Percentiles rank a stretch among this genome's conserved stretches.
Conservation (phyloP, 1,284 basidiomycete genomes). For the Papiliotrema laurentii region DNA sequence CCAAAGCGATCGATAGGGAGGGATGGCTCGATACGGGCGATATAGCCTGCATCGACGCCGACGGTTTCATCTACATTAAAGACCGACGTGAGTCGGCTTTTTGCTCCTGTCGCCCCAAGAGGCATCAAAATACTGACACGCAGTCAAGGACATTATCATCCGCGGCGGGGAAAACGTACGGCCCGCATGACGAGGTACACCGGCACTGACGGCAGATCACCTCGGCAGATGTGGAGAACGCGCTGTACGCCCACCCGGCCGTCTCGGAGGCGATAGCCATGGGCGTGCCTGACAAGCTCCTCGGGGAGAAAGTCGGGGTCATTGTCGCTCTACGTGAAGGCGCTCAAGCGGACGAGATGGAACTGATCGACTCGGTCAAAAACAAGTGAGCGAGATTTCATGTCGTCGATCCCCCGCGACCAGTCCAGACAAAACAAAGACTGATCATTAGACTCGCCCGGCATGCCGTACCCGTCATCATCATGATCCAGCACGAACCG, state of each 20-base stretch:
- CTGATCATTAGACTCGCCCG: conserved; percentile 13
- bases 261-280: conserved; percentile 36
- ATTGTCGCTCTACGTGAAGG: conserved; percentile 25
- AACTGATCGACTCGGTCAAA: conserved; percentile 12
- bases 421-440: neutral
- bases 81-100: conserved; percentile 27
- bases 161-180: conserved; percentile 44
- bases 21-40: conserved; percentile 46
- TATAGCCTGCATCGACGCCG: conserved; percentile 32
- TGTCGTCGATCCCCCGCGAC: neutral
- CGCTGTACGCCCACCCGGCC: conserved; percentile 27
- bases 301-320: conserved; percentile 38
- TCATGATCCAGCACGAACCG: conserved; percentile 16
- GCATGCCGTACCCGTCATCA: conserved; percentile 24
- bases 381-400: conserved; percentile 9
- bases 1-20: conserved; percentile 24
- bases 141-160: conserved; percentile 44
- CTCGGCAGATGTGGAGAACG: conserved; percentile 38
- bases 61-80: conserved; percentile 36
- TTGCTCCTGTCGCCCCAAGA: neutral
- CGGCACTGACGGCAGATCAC: conserved; percentile 22
- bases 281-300: conserved; percentile 27
- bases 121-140: neutral
- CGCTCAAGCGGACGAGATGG: conserved; percentile 13
- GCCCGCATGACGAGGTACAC: neutral